A percentile compares a stretch with the other conserved stretches of the same genome.
Conservation (phyloP, 2,329 filamentous ascomycete genomes). For the Ophiostoma ips region DNA sequence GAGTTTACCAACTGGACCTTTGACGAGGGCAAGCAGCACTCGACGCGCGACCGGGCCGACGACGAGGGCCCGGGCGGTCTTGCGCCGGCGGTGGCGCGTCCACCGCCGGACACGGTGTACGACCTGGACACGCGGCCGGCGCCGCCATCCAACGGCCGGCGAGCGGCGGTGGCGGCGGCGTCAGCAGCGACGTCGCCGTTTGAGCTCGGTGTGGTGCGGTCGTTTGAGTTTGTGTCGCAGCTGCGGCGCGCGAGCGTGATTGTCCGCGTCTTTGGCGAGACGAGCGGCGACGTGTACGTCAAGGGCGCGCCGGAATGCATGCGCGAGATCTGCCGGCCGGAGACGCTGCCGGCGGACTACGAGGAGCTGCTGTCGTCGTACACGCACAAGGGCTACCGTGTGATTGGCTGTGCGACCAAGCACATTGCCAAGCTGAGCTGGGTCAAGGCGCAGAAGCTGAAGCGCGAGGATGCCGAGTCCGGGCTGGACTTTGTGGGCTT, state of each 20-base stretch:
- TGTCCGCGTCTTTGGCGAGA: slow-evolving; percentile 74
- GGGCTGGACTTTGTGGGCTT: slow-evolving; percentile 83
- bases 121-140: slow-evolving; percentile 12
- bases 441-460: slow-evolving; percentile 93
- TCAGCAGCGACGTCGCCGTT: slow-evolving; percentile 32
- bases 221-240: slow-evolving; percentile 91
- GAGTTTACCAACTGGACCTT: slow-evolving; percentile 89
- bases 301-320: slow-evolving; percentile 96
- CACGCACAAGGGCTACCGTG: slow-evolving; percentile 89
- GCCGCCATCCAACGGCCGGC: background rate
- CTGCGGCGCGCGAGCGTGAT: slow-evolving; percentile 85
- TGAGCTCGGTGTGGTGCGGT: slow-evolving; percentile 80
- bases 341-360: slow-evolving; percentile 77
- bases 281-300: slow-evolving; percentile 77
- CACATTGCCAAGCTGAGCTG: slow-evolving; percentile 78
- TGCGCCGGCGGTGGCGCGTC: slow-evolving; percentile 77
- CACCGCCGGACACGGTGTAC: slow-evolving; percentile 38
- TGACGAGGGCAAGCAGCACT: slow-evolving; percentile 53
- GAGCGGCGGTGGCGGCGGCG: background rate
- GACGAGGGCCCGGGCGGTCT: slow-evolving; percentile 58
- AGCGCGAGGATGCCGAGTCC: slow-evolving; percentile 69
- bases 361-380: slow-evolving; percentile 82
- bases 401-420: slow-evolving; percentile 88
- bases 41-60: slow-evolving; percentile 40
- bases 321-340: slow-evolving; percentile 76